phyloP scores from a whole-genome alignment of 176 grass and related monocot genomes.

The Saccharum officinarum region DNA sequence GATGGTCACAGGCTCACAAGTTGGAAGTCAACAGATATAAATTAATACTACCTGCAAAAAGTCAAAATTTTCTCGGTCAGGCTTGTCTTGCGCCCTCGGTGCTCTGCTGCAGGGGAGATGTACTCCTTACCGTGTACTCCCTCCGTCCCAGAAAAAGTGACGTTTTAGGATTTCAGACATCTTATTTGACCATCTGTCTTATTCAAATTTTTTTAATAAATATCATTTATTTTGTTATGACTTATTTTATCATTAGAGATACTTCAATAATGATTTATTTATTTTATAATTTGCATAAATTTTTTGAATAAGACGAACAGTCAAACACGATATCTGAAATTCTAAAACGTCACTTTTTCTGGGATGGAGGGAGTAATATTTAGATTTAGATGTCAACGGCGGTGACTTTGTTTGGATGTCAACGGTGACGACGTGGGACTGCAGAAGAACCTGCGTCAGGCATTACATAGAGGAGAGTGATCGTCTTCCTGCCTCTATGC shows the following conservation, averaged over 20 bases:
- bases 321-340: no score
- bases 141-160: no score
- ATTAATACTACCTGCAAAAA: background rate
- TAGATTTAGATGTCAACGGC: background rate
- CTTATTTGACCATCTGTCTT: no score
- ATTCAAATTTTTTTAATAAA: no score
- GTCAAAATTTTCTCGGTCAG: slow-evolving; percentile 21
- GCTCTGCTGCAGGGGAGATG: background rate
- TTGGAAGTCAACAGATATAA: background rate
- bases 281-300: no score
- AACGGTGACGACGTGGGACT: background rate
- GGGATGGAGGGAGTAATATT: no score
- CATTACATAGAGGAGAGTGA: background rate
- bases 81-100: background rate
- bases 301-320: no score
- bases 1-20: background rate
- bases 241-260: no score
- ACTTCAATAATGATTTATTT: no score
- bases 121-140: background rate
- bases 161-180: no score
- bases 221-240: no score
- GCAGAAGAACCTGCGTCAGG: background rate
- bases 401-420: background rate
- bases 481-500: background rate
- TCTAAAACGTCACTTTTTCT: no score